phyloP scores from a whole-genome alignment of 208 protist genomes.

The Entamoeba nuttalli region DNA sequence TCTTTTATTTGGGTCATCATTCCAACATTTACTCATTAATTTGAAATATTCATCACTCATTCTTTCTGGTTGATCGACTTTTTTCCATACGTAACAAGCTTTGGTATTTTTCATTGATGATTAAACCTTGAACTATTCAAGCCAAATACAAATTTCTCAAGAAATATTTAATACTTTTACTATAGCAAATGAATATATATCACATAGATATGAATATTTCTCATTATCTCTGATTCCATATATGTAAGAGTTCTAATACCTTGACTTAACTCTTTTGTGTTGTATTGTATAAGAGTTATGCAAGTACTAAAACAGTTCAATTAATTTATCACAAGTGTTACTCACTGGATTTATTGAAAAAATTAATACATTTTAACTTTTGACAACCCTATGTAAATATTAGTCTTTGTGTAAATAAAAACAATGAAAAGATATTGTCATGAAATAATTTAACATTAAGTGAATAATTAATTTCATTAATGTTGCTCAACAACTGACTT shows the following conservation, averaged over 20 bases:
- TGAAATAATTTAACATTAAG: neutral
- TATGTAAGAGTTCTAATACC: neutral
- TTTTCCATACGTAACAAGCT: neutral
- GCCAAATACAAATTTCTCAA: neutral
- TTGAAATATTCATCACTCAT: no score
- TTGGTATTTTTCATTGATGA: neutral
- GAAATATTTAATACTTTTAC: neutral
- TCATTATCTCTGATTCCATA: neutral
- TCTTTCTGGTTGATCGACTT: neutral
- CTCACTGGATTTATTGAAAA: neutral
- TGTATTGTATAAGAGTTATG: neutral
- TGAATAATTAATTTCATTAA: neutral
- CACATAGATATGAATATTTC: neutral
- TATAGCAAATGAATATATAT: neutral
- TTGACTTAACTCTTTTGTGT: neutral
- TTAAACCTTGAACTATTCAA: neutral
- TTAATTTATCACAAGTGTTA: neutral
- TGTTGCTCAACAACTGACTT: neutral
- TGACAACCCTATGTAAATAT: neutral
- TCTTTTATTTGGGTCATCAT: no score
- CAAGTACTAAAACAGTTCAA: neutral
- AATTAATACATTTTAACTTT: neutral
- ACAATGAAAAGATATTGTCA: neutral
- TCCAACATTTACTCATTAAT: no score
- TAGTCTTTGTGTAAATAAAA: neutral